Base-by-base conservation (phyloP, 176 grass and related monocot genomes). In the Oryza australiensis region DNA sequence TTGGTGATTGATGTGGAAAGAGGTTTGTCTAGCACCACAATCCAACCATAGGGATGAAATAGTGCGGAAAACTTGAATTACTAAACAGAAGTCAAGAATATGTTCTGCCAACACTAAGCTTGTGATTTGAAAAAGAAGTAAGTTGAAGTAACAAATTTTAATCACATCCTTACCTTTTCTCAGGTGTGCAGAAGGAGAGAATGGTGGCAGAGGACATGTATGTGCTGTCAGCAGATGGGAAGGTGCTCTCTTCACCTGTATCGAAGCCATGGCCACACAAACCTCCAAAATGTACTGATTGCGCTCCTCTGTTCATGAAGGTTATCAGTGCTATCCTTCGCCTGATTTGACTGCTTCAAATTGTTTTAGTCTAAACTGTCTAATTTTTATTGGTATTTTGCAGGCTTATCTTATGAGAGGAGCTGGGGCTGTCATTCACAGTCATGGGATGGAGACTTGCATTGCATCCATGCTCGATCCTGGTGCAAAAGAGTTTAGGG, bases 401-500 rank as follows among this genome's bases (percentile, higher is more conserved):
- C 68, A 98, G 95, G 76, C 95, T 23, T 98, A 98, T 89, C 83
- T 86, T 33, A 98, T 93, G 95, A 85, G 92, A 59, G 92, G 82
- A 86, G 92, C 95, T 98, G 95, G 95, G 78, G 95, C 92, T 75
- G 88, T 93, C 66, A 98, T 98, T 87, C 95, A 98, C 76, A 98
- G 95, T 67, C 95, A 98, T 88, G 95, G 95, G 26, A 98, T 98
- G 84, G 95, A 95, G 77, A 90, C 92, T 72, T 98, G 95, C 84
- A 81, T 98, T 12, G 90, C 88, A 37, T 91, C 95, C 10, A 98
- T 98, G 95, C 79, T 98, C 18, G 74, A 90, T 84, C 95, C 95
- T 81, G 81, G 73, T 69, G 80, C 88, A 65, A 98, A 98, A 85
- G 95, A 98, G 84, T 95, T 98, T 79, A 91, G 81, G 83, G 95